Conservation (phyloP, 2,329 filamentous ascomycete genomes). For the Colletotrichum simmondsii region DNA sequence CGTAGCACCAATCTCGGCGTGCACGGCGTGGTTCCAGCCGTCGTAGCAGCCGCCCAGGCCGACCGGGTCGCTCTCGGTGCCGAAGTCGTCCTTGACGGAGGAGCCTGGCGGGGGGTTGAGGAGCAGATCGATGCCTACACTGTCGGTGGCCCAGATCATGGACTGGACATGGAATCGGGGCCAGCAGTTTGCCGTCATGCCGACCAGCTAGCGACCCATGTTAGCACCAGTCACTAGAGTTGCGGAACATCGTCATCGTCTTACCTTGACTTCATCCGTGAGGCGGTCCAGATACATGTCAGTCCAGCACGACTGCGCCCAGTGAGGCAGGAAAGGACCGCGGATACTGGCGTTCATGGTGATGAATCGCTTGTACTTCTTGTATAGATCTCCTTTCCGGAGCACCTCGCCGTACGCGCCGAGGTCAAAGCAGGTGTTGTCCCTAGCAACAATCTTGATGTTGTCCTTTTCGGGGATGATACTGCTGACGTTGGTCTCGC, state of each 20-base stretch:
- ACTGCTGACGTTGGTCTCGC: slow-evolving; percentile 40
- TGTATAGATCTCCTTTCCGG: slow-evolving; percentile 43
- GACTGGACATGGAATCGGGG: slow-evolving; percentile 49
- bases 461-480: slow-evolving; percentile 45
- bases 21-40: slow-evolving; percentile 40
- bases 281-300: slow-evolving; percentile 45
- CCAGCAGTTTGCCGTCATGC: slow-evolving; percentile 48
- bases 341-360: slow-evolving; percentile 48
- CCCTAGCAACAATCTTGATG: slow-evolving; percentile 43
- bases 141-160: slow-evolving; percentile 51
- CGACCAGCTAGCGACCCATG: slow-evolving; percentile 45
- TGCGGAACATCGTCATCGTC: neutral
- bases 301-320: slow-evolving; percentile 48
- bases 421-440: slow-evolving; percentile 49
- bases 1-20: slow-evolving; percentile 46
- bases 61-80: slow-evolving; percentile 38
- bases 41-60: slow-evolving; percentile 44
- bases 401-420: slow-evolving; percentile 49
- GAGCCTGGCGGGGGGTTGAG: slow-evolving; percentile 41
- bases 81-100: slow-evolving; percentile 38
- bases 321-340: slow-evolving; percentile 50
- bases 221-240: neutral
- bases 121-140: slow-evolving; percentile 47
- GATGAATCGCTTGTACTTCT: slow-evolving; percentile 48
- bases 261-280: slow-evolving; percentile 44